Evolutionary conservation across 352 stramenopile genomes (phyloP).

Genomic region (Globisporangium radiosum): DNA sequence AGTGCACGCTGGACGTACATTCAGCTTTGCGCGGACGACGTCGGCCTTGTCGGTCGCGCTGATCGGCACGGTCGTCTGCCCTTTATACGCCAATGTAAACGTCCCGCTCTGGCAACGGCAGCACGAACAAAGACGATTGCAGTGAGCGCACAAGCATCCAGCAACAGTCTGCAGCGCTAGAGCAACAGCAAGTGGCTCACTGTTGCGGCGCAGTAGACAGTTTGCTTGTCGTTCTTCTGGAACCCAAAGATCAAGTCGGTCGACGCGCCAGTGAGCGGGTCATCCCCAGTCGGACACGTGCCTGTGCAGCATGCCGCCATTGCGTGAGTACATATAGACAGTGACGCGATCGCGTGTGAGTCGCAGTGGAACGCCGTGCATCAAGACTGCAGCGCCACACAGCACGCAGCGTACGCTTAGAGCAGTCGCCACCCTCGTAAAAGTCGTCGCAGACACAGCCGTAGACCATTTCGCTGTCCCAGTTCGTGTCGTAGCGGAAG

Average conservation of each 20-base stretch:
- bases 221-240: conserved; percentile 83
- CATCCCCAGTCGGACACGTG: conserved; percentile 48
- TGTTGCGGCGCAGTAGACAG: conserved; percentile 54
- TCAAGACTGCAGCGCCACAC: neutral
- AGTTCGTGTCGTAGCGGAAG: conserved; percentile 50
- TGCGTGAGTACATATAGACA: neutral
- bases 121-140: neutral
- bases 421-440: conserved; percentile 85
- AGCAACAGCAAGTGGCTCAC: conserved; percentile 16
- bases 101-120: conserved; percentile 35
- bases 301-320: conserved; percentile 14
- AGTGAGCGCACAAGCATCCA: neutral
- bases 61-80: conserved; percentile 64
- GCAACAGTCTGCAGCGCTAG: too few species aligned
- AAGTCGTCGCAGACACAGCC: conserved; percentile 85
- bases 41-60: conserved; percentile 52
- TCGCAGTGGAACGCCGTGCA: neutral
- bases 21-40: conserved; percentile 57
- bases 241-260: conserved; percentile 59
- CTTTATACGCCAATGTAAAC: conserved; percentile 59
- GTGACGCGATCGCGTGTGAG: neutral
- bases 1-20: conserved; percentile 20
- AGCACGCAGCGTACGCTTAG: conserved; percentile 32
- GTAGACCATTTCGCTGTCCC: conserved; percentile 87
- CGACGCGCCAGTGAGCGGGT: conserved; percentile 60